Base-by-base conservation (phyloP, 495 filamentous ascomycete species). In the Annulohypoxylon bovei region DNA sequence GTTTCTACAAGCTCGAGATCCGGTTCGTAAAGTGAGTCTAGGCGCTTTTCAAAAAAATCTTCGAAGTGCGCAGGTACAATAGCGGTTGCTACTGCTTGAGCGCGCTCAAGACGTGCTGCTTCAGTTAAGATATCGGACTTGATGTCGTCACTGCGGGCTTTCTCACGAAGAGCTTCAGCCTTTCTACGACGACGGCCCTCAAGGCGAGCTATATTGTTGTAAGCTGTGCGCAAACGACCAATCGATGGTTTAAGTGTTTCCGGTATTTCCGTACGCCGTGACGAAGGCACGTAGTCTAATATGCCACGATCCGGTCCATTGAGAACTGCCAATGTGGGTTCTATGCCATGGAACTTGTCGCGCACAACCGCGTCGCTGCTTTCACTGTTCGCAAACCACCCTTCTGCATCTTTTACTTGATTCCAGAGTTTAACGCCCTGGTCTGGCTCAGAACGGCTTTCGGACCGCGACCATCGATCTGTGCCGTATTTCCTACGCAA, bases 31-130 rank as follows among this genome's bases (percentile, higher is more conserved):
- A 87, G 80, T 8, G 84, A 76, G 39, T 83, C 83, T 8, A 99
- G 84, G 1, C 93, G 89, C 53, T 91, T 84, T 73, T 97, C 93
- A 61, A 98, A 98, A 33, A 98, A 88, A 49, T 88, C 88, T 71
- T 98, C 95, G 71, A 99, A 99, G 63, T 97, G 92, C 16, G 88
- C 92, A 1, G 94, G 88, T 40, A 92, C 89, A 49, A 99, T 90
- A 28, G 88, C 85, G 32, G 92, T 93, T 84, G 92, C 93, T 32
- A 70, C 77, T 0, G 94, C 91, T 61, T 92, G 93, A 40, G 91
- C 88, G 6, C 93, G 89, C 80, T 99, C 95, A 4, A 99, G 81
- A 0, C 92, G 88, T 18, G 91, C 90, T 1, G 95, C 88, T 81
- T 98, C 93, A 42, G 83, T 82, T 6, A 97, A 83, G 40, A 99